A percentile compares a stretch with the other conserved stretches of the same genome.
Conservation (phyloP, 73 alveolate genomes). For the Effrenium voratum region DNA sequence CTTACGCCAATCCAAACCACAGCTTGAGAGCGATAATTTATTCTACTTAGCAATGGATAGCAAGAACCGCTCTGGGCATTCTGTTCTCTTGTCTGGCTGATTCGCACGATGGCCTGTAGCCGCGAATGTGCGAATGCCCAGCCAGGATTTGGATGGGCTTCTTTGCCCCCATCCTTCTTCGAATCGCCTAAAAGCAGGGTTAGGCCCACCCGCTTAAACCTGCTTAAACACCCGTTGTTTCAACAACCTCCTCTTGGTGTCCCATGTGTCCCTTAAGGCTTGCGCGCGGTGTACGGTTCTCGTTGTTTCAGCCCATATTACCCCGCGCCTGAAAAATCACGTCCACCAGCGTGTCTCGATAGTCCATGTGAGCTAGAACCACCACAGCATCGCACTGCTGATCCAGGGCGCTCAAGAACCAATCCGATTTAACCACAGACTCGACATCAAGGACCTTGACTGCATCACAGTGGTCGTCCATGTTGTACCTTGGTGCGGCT, state of each 20-base stretch:
- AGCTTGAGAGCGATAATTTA: no score
- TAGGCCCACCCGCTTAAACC: no score
- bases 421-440: background rate
- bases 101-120: constrained; percentile 18
- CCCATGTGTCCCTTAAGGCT: no score
- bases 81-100: no score
- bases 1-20: no score
- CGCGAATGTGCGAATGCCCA: constrained; percentile 88
- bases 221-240: no score
- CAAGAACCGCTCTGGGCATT: background rate
- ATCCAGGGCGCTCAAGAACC: constrained; percentile 49
- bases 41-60: no score
- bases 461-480: constrained; percentile 78
- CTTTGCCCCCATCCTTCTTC: background rate
- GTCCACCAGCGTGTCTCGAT: constrained; percentile 65
- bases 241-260: no score
- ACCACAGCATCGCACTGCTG: constrained; percentile 52
- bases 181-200: no score
- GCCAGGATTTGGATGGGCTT: constrained; percentile 68
- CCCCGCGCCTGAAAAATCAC: background rate
- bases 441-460: constrained; percentile 38
- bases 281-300: no score
- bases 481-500: constrained; percentile 61
- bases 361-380: constrained; percentile 89
- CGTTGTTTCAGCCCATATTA: no score